Evolutionary conservation across 805 yeast species (phyloP), one percentile per base, ranked within the genome.

Genomic region (Candida odintsovae): DNA sequence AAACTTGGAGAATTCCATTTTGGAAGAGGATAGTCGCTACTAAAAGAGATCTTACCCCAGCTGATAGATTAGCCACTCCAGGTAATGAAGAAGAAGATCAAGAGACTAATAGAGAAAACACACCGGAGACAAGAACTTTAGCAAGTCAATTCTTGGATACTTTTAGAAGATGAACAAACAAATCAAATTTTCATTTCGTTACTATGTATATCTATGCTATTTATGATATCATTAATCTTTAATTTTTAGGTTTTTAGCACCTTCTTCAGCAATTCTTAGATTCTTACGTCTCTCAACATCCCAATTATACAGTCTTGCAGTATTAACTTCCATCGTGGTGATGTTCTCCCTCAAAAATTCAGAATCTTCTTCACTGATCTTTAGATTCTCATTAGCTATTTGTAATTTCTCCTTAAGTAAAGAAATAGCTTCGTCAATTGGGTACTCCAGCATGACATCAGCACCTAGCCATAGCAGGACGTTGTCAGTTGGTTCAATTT

Each of bases 391-490:
- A 54, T 76, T 69, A 15, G 95, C 90, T 29, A 78, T 77, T 13
- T 64, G 63, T 50, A 90, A 73, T 62, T 92, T 80, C 35, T 73
- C 73, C 12, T 70, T 59, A 46, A 94, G 69, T 55, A 94, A 72
- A 31, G 73, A 82, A 41, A 82, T 76, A 2, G 99, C 99, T 64
- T 94, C 99, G 35, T 77, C 86, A 22, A 89, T 70, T 13, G 96
- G 90, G 60, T 92, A 94, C 62, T 94, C 98, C 60, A 94, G 73
- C 98, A 94, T 92, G 9, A 92, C 90, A 56, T 90, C 96, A 0
- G 99, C 99, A 11, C 99, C 99, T n/a, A 94, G 74, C 99, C 99
- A 94, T 41, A 94, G 71, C 52, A 81, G 81, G 2, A 94, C 98
- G 25, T 76, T 77, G 31, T 81, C 73, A 6, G 79, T 71, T 22